Evolutionary conservation across 177 flowering plant species (phyloP), one percentile per base, ranked within the genome.

Genomic region (Vitis hybrid): DNA sequence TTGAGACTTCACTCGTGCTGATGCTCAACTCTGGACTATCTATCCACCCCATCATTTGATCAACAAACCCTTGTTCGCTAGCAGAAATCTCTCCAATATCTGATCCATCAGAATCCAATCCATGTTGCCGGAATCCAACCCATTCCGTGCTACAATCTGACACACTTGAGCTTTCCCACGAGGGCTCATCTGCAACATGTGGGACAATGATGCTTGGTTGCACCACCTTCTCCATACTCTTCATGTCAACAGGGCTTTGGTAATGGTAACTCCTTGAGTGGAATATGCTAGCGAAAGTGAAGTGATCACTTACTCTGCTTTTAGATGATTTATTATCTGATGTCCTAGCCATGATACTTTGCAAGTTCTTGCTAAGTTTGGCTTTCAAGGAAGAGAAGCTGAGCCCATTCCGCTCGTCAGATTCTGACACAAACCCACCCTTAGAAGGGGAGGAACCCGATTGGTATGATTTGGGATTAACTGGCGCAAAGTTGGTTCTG

Each of bases 171-270:
- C 74, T 78, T 26, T 87, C 90, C 85, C 83, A 83, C 13, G 85
- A 81, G 29, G 76, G 63, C 20, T 76, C 78, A 22, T 77, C 76
- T 1, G 68, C 66, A 0, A 45, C 71, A 64, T 58, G 86, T 2
- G 94, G 94, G 59, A 88, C 92, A 60, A 85, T 73, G 51, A 87
- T 80, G 67, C 95, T 90, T 1, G 95, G 95, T 26, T 86, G 90
- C 65, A 90, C 95, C 31, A 74, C 76, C 63, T 85, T 87, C 71
- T 87, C 90, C 10, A 86, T 82, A 60, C 60, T 76, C 81, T 78
- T 82, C 55, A 80, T 55, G 26, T 83, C 85, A 67, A 71, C 66
- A 8, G 55, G 79, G 56, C 8, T 75, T 51, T 78, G 73, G 73
- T 72, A 75, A 22, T 81, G 81, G 53, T 71, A 72, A 49, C 65